Conservation (phyloP, 2,329 filamentous ascomycete genomes). For the Paraconiothyrium brasiliense region DNA sequence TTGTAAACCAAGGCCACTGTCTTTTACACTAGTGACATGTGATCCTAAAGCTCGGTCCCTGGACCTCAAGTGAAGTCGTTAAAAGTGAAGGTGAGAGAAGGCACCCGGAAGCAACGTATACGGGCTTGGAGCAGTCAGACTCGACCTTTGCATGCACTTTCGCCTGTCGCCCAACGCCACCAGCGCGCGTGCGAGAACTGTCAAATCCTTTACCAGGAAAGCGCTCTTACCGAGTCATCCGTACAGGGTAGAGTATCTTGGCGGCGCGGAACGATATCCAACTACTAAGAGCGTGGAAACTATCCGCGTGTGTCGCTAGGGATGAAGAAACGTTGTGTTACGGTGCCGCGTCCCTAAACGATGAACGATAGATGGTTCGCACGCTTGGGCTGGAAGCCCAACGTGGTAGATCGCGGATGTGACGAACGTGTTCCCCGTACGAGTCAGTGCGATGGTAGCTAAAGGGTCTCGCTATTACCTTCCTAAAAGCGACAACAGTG, state of each 20-base stretch:
- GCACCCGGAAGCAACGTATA: background rate
- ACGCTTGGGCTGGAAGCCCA: background rate
- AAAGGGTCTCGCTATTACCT: background rate
- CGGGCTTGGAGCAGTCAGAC: background rate
- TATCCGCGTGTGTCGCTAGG: slow-evolving; percentile 4
- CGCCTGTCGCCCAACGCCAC: background rate
- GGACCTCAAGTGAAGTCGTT: background rate
- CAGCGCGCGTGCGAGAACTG: background rate
- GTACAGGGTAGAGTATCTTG: background rate
- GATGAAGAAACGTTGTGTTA: background rate
- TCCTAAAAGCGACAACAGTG: slow-evolving; percentile 10
- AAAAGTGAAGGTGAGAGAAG: background rate
- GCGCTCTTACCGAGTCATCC: background rate
- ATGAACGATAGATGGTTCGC: slow-evolving; percentile 1
- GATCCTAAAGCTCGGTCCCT: background rate
- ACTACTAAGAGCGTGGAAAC: background rate
- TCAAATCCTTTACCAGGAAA: background rate
- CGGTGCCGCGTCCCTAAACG: slow-evolving; percentile 6
- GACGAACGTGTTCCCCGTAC: background rate
- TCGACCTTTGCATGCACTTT: background rate
- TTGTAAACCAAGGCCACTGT: background rate
- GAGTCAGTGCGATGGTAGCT: slow-evolving; percentile 5
- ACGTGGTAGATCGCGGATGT: background rate
- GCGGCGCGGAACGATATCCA: background rate
- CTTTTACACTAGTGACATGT: background rate